phyloP scores from a whole-genome alignment of 2,329 filamentous ascomycete species.

The Fusarium keratoplasticum region DNA sequence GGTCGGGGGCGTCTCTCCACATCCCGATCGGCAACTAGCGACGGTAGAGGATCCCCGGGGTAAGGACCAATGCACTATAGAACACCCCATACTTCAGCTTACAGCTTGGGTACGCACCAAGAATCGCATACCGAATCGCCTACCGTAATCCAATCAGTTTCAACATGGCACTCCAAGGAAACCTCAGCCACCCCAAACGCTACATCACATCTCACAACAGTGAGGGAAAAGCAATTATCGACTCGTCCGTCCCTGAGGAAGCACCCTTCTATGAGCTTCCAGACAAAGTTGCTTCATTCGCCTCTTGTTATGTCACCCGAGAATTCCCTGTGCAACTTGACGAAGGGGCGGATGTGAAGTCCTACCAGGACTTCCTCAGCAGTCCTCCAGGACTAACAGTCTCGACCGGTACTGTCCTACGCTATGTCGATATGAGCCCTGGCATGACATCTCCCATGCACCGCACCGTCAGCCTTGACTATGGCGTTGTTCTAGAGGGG shows the following conservation, averaged over 20 bases:
- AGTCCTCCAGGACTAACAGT: conserved; percentile 45
- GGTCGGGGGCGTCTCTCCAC: conserved; percentile 8
- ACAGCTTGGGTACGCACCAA: background rate
- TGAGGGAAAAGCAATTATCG: conserved; percentile 43
- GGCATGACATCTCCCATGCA: conserved; percentile 46
- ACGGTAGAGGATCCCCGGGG: background rate
- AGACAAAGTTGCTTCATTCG: conserved; percentile 34
- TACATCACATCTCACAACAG: conserved; percentile 44
- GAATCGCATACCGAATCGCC: too few relatives aligned
- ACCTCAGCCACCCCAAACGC: conserved; percentile 34
- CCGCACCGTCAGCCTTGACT: conserved; percentile 66
- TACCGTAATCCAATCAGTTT: background rate
- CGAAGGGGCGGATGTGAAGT: conserved; percentile 33
- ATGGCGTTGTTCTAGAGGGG: conserved; percentile 66
- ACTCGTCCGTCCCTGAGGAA: conserved; percentile 8
- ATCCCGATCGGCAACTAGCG: conserved; percentile 16
- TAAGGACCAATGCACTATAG: background rate
- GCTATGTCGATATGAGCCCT: conserved; percentile 62
- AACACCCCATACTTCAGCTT: background rate
- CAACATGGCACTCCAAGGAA: conserved; percentile 31
- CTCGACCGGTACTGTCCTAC: conserved; percentile 55
- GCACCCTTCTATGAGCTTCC: conserved; percentile 38
- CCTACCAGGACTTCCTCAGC: conserved; percentile 33
- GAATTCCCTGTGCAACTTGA: conserved; percentile 38
- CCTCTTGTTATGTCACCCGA: conserved; percentile 43